Evolutionary conservation across 164 flowering plant species (phyloP), one percentile per base, ranked within the genome.

Genomic region (Platanus orientalis): DNA sequence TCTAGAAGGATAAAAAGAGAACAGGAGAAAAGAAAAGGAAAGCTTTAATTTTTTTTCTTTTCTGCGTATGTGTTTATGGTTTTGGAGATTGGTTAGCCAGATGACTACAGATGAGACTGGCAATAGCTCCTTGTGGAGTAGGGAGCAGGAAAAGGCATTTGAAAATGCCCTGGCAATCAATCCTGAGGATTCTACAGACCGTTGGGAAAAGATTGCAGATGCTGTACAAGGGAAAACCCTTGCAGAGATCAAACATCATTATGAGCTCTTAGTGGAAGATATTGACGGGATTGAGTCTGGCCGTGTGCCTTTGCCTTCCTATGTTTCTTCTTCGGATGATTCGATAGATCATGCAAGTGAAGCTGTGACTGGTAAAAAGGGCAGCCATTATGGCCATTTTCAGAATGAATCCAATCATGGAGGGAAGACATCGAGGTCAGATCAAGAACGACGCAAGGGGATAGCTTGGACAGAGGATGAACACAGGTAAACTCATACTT

Each of bases 381-480:
- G 83, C 19, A 54, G 79, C 10, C 77, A 80, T 68, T 52, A 24
- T 11, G 84, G 84, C 51, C 68, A 75, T 57, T 69, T 44, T 27
- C 83, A 74, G 63, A 65, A 75, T 61, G 92, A 85, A 32, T 76
- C 87, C 9, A 69, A 57, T 66, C 82, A 79, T 49, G 90, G 88
- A 42, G 79, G 84, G 57, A 92, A 92, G 74, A 73, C 66, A 50
- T 83, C 89, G 7, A 85, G 80, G 67, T 66, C 90, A 6, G 96
- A 90, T 71, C 97, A 90, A 68, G 98, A 93, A 71, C 92, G 97
- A 1, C 92, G 97, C 0, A 93, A 90, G 61, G 98, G 98, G 27
- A 83, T 87, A 65, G 92, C 98, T 17, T 93, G 98, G 98, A 90
- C 98, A 27, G 98, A 93, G 75, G 98, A 90, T 57, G 98, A 93